Base-by-base conservation (phyloP, 1,139 yeast genomes). In the Scheffersomyces illinoinensis region DNA sequence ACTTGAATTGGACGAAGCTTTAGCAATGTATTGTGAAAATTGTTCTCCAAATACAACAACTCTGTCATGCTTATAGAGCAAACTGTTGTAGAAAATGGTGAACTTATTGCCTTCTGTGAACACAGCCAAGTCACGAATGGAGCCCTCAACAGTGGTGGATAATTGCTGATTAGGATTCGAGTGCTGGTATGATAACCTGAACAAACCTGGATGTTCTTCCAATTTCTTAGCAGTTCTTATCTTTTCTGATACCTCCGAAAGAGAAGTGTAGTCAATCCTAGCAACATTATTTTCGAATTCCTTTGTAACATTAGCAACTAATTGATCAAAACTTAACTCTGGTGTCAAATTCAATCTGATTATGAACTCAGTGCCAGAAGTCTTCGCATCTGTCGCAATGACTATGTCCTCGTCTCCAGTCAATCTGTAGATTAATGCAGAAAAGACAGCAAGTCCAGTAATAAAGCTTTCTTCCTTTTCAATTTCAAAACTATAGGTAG, bases 351-450 rank as follows among this genome's bases (percentile, higher is more conserved):
- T 78, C 56, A 90, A 77, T 68, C 97, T 81, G 52, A 91, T 72
- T 33, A 91, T 86, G 64, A 86, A 85, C 62, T 78, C 88, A 61
- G 73, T 71, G 39, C 70, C 69, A 10, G 71, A 68, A 24, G 77
- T 74, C 52, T 75, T 71, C 18, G 81, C 73, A 60, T 87, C 87
- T 0, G 96, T 86, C 33, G 96, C 92, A 62, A 95, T 76, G n/a
- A 90, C 88, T 57, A 95, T 87, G 68, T 95, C 98, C 64, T 93
- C 98, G 70, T 95, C 98, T 33, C 98, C 98, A 5, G 98, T 90
- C 58, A 91, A 79, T 70, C 98, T 84, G 74, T 85, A 89, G 50
- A 91, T 82, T 59, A 95, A 79, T 1, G 89, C 85, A 33, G 89
- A 86, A 76, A 89, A 91, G 0, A 85, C 85, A n/a, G 97, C 79